Evolutionary conservation across 2,329 filamentous ascomycete species (phyloP), one percentile per base, ranked within the genome.

Genomic region (Botrytis cinerea): DNA sequence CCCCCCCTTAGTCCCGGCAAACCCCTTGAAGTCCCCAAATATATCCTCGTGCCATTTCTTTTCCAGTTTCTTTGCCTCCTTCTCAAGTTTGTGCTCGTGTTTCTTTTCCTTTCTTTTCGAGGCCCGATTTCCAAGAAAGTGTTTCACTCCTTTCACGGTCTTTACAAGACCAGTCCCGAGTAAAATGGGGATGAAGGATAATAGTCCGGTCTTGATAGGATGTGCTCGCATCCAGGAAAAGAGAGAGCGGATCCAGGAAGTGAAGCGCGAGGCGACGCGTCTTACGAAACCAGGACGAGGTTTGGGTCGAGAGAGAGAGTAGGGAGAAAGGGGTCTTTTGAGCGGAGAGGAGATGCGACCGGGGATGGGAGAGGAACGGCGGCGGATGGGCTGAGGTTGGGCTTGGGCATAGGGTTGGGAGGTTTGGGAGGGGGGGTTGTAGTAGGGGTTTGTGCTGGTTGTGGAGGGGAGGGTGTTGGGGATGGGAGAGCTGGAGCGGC

Each of bases 21-120:
- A 79, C 1, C 78, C 78, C 1, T 69, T 71, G 40, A 80, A 80
- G 5, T 79, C 76, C 68, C 77, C 73, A 32, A 80, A 68, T 8
- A 78, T 76, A 57, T 74, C 77, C 18, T 73, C 76, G 28, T 70
- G 14, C 75, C 74, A 79, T 14, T 73, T 68, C 62, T 75, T 74
- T 64, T 75, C 74, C 25, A n/a, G 12, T 18, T 51, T 62, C 14
- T 61, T 51, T 7, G 71, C 54, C 61, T 18, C 59, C n/a, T 48
- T 51, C 45, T 32, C 32, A 16, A 43, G n/a, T 22, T 22, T 32
- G 7, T 43, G 45, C 28, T 60, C 38, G 7, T 43, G 45, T 22
- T 60, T 46, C 14, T 40, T 38, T 28, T 59, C 62, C 18, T 40
- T 46, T n/a, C 28, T 25, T 67, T 67, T 66, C 22, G 57, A 12